Base-by-base conservation (phyloP, 176 grass and related monocot species). In the Carex kokanica region DNA sequence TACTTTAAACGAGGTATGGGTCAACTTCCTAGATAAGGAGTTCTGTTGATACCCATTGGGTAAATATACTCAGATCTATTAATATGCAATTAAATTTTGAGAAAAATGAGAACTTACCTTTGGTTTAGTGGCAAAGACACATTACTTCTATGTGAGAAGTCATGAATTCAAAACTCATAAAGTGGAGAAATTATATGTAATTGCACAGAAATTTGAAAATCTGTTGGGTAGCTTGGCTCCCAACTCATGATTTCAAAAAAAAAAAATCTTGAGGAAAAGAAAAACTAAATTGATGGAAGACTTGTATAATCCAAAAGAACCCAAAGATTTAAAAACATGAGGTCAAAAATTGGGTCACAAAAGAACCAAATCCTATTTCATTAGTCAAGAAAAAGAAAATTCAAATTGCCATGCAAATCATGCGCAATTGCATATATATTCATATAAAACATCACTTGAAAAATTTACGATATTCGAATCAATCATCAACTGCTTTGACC, bases 101-200 rank as follows among this genome's bases (percentile, higher is more conserved):
- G 27, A 27, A 27, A 27, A 27, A 27, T 1, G 1, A 27, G 27
- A 27, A 27, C 1, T 27, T 27, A 1, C 2, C 27, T 27, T 27
- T 27, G 27, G 1, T 27, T 1, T 27, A 27, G 1, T 27, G 1
- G 27, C 27, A 27, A 27, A 27, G 1, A 2, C 27, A 27, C 1
- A 27, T 27, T 27, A 1, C 1, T 27, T 1, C 27, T 2, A 27
- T 27, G 27, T 27, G 27, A 1, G 0, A 27, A 27, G 27, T 27
- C 27, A 27, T 27, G 1, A 0, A 27, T 27, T 27, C 27, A 27
- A 27, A 27, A 27, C 27, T 27, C 27, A 27, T 1, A 27, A 27
- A 27, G 1, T 27, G 0, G 1, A 0, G 2, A 27, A 0, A 1
- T 27, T 0, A 0, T 27, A 0, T 27, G 27, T 27, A 27, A 27